Evolutionary conservation across 2,329 filamentous ascomycete genomes (phyloP), one percentile per base, ranked within the genome.

Genomic region (Fusarium sp.): DNA sequence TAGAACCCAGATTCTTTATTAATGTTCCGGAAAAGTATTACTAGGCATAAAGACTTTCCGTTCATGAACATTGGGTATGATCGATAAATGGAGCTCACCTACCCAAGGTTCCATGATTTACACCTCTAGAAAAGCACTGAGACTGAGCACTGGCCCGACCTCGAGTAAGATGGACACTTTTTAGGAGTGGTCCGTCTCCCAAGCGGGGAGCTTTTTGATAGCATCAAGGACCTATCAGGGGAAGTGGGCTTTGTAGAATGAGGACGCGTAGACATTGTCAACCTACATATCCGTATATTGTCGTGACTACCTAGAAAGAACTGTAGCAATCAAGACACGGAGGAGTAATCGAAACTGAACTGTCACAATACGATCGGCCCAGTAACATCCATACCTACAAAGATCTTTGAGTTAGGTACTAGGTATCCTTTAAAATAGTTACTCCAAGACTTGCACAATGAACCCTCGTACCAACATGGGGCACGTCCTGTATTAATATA

Each of bases 211-310:
- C 23, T 28, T 30, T 58, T 49, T 30, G 34, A 41, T 55, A 61
- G 41, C 12, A 55, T 46, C 56, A 54, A 55, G 55, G 65, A 69
- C 58, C 51, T 69, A 66, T 62, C 46, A 68, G 63, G 67, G 58
- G 67, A 68, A 68, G 67, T 70, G 67, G 67, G 42, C 55, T 53
- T 59, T 63, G 46, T 54, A 70, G 55, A 70, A 68, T 69, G 55
- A 57, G 63, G 67, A 63, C 67, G 67, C 67, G 67, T 59, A 53
- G 62, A 16, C 34, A 40, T 20, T 51, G 45, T 56, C 66, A 70
- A 63, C 67, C 66, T 67, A 25, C 47, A 13, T 27, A 25, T 25
- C 23, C 23, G 23, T 25, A 37, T 37, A 37, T n/a, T 37, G 5
- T 37, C 9, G 5, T 37, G n/a, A 18, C 34, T 37, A 6, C 34